Evolutionary conservation across 2,329 filamentous ascomycete genomes (phyloP), one percentile per base, ranked within the genome.

Genomic region (Exophiala viscosa): DNA sequence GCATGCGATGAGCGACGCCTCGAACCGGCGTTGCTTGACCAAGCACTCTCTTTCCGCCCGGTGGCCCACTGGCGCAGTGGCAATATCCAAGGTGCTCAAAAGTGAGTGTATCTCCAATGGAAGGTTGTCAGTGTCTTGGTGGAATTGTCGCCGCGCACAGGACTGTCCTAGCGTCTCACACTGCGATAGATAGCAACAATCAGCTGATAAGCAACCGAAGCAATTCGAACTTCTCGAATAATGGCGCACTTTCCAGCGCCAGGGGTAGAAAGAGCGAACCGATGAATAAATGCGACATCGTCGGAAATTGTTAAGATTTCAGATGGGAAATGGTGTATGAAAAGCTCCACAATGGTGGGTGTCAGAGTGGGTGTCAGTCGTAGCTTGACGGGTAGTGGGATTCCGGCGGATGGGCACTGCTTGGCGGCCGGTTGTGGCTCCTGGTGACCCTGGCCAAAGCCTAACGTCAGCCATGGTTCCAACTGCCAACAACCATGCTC

Each of bases 361-460:
- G 34, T 42, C 34, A 14, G 43, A 52, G 41, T 36, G 41, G 53
- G 40, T 50, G 45, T 28, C 23, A 9, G 14, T 17, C 13, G 33
- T 54, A 48, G 56, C 47, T 48, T 45, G 20, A 18, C 56, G 56
- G 56, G 40, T 55, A 54, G 56, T 56, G 56, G 56, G 50, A 58
- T 56, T 31, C 56, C 56, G 56, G 20, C 56, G 52, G 56, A 31
- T 43, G 28, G 43, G 33, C 45, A 55, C 39, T 44, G 52, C 50
- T 31, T 46, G 52, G 52, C 47, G 52, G 35, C 56, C 52, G 23
- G 43, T 40, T 45, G 52, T 45, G 54, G 48, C 52, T 46, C 32
- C 50, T 39, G 33, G 40, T 46, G 39, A 36, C 42, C 44, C 50
- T 45, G 47, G 47, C 36, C 14, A 28, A 10, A 23, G 13, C 35